phyloP scores from a whole-genome alignment of 441 rosid genomes.

The Viola pubescens region DNA sequence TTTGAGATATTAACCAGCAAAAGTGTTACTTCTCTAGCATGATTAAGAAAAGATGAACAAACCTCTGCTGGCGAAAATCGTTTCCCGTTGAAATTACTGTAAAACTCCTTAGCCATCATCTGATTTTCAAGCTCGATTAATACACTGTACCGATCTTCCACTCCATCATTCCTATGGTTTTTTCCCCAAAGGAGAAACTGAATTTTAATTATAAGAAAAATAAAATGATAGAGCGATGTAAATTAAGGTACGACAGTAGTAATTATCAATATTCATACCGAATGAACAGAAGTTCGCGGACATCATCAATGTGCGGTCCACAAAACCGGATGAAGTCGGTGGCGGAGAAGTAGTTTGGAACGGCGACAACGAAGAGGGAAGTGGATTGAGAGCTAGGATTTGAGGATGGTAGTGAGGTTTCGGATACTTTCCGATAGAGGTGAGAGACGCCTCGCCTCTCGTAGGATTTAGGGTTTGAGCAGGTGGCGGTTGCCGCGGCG shows the following conservation, averaged over 20 bases:
- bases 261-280: conserved; percentile 26
- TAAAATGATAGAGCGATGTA: too few species aligned
- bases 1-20: neutral
- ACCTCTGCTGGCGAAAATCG: conserved; percentile 85
- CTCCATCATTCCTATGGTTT: conserved; percentile 60
- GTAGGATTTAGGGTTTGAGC: conserved; percentile 31
- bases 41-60: neutral
- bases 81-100: conserved; percentile 49
- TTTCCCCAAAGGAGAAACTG: too few species aligned
- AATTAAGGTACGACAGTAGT: neutral
- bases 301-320: conserved; percentile 37
- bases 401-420: conserved; percentile 53
- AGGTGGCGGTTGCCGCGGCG: conserved; percentile 15
- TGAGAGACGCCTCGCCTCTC: conserved; percentile 75
- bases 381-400: conserved; percentile 60
- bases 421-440: conserved; percentile 55
- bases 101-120: conserved; percentile 51
- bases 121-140: conserved; percentile 54
- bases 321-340: conserved; percentile 67
- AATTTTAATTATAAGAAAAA: too few species aligned
- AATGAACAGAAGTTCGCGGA: conserved; percentile 56
- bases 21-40: too few species aligned
- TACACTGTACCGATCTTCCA: conserved; percentile 90
- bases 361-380: conserved; percentile 73
- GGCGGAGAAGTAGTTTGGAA: conserved; percentile 70